A percentile compares a stretch with the other conserved stretches of the same genome.
Conservation (phyloP, 495 filamentous ascomycete species). For the Gamarada debralockiae region DNA sequence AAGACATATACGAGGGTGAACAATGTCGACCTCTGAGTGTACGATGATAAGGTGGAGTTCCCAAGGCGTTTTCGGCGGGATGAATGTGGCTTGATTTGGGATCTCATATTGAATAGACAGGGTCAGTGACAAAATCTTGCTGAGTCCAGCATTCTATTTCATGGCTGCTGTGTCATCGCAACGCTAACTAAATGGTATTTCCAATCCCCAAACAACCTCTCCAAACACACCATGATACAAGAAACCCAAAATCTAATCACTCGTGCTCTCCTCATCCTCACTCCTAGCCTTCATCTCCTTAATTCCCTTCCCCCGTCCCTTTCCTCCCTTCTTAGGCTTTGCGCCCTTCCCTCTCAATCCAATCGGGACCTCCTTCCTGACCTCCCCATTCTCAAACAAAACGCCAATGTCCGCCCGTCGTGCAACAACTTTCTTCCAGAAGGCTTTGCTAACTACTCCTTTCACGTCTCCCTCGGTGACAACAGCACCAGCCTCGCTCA, state of each 20-base stretch:
- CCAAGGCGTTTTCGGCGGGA: no score
- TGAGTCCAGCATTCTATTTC: no score
- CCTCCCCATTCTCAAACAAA: constrained; percentile 60
- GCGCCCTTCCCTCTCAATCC: constrained; percentile 37
- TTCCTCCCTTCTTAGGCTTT: constrained; percentile 35
- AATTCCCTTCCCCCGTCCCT: constrained; percentile 27
- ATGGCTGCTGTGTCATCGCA: no score
- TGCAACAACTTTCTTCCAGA: constrained; percentile 54
- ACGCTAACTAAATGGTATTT: no score
- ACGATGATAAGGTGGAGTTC: no score
- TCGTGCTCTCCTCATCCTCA: constrained; percentile 19
- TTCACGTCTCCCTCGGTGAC: constrained; percentile 43
- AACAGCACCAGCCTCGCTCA: constrained; percentile 75
- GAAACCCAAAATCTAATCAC: constrained; percentile 14
- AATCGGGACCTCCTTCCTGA: constrained; percentile 41
- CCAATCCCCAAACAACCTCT: neutral
- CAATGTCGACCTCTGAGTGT: no score
- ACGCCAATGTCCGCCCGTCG: constrained; percentile 53
- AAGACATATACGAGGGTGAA: no score
- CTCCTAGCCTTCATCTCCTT: constrained; percentile 28
- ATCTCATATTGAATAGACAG: no score
- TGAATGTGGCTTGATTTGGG: no score
- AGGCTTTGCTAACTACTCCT: constrained; percentile 37
- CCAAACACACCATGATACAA: constrained; percentile 2
- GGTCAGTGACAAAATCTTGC: no score